Evolutionary conservation across 768 basidiomycete species (phyloP).

Genomic region (Trametes cinnabarina): DNA sequence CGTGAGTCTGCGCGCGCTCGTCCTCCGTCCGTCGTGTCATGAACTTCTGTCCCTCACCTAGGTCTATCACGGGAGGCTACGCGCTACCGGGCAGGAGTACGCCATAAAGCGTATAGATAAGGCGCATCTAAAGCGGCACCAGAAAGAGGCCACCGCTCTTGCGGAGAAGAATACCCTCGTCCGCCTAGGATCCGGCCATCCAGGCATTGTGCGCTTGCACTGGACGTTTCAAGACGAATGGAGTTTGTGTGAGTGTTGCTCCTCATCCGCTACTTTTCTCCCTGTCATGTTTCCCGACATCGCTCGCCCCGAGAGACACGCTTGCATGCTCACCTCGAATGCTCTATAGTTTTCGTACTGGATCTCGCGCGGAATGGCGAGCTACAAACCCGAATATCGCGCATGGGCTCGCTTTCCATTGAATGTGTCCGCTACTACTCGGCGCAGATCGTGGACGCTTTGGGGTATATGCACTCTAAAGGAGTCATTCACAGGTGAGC

Average conservation of each 20-base stretch:
- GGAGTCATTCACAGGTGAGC: slow-evolving; percentile 82
- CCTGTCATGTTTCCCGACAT: neutral
- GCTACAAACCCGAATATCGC: slow-evolving; percentile 67
- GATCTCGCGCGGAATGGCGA: slow-evolving; percentile 78
- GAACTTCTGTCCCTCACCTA: slow-evolving; percentile 26
- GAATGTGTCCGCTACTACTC: slow-evolving; percentile 78
- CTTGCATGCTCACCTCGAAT: too few relatives aligned
- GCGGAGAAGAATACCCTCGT: slow-evolving; percentile 80
- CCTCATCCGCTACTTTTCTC: neutral
- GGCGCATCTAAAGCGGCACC: slow-evolving; percentile 73
- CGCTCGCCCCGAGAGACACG: neutral
- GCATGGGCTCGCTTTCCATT: slow-evolving; percentile 83
- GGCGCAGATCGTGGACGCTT: slow-evolving; percentile 85
- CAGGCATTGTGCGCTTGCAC: slow-evolving; percentile 77
- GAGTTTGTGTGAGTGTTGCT: slow-evolving; percentile 67
- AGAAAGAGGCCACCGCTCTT: slow-evolving; percentile 73
- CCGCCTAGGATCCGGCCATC: slow-evolving; percentile 62
- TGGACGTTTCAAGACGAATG: slow-evolving; percentile 85
- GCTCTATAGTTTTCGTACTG: slow-evolving; percentile 64
- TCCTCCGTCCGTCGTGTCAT: neutral
- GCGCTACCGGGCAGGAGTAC: slow-evolving; percentile 58
- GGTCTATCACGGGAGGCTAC: slow-evolving; percentile 58
- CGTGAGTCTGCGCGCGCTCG: slow-evolving; percentile 40
- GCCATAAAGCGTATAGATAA: slow-evolving; percentile 86
- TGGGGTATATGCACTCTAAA: slow-evolving; percentile 87